Conservation (phyloP, 1,284 basidiomycete genomes). For the Sanguinoderma infundibulare region DNA sequence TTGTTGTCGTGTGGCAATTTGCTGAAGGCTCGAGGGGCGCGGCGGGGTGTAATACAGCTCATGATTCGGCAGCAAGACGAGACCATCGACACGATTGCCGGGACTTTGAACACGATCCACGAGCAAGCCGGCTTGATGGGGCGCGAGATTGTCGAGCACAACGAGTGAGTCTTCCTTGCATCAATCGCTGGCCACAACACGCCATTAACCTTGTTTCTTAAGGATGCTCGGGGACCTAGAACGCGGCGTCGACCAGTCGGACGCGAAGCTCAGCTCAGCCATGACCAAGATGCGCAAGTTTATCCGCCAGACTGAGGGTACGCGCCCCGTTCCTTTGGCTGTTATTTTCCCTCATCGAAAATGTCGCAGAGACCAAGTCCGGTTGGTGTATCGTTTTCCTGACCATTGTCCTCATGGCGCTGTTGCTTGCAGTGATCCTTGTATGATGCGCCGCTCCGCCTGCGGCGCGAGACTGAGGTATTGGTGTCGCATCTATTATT, state of each 20-base stretch:
- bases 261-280: constrained; percentile 70
- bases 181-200: background rate
- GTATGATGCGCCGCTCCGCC: constrained; percentile 37
- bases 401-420: constrained; percentile 57
- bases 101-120: constrained; percentile 79
- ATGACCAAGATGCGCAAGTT: constrained; percentile 81
- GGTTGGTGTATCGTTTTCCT: constrained; percentile 72
- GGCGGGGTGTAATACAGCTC: constrained; percentile 43
- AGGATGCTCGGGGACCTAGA: constrained; percentile 89
- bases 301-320: constrained; percentile 83
- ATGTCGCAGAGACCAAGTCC: constrained; percentile 64
- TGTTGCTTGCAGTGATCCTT: constrained; percentile 62
- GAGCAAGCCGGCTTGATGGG: constrained; percentile 93
- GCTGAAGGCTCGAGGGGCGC: background rate
- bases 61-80: constrained; percentile 87
- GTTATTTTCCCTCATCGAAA: constrained; percentile 2
- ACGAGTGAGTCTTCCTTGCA: constrained; percentile 64
- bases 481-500: constrained; percentile 8
- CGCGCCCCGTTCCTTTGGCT: constrained; percentile 13
- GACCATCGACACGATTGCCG: constrained; percentile 83
- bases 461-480: constrained; percentile 6
- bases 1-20: background rate
- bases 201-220: background rate
- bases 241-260: constrained; percentile 72
- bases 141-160: constrained; percentile 85